A percentile compares a stretch with the other conserved stretches of the same genome.
Evolutionary conservation across 129 eudicot genomes (phyloP).

Genomic region (Ambrosia artemisiifolia): DNA sequence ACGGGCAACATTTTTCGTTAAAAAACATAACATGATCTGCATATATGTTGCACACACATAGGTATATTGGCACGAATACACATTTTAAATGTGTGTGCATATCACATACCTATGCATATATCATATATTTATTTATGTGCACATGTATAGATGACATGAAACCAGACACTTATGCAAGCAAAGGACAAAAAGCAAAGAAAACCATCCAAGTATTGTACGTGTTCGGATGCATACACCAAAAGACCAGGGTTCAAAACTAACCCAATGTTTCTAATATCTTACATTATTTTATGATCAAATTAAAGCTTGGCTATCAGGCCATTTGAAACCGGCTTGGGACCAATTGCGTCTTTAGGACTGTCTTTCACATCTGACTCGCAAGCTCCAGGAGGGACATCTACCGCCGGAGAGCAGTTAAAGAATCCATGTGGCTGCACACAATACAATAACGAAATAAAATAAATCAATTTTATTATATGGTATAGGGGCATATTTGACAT

Average conservation of each 20-base stretch:
- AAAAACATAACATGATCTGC: too few species aligned
- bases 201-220: neutral
- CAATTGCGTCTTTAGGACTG: neutral
- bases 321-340: conserved; percentile 45
- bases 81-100: too few species aligned
- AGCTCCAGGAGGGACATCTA: conserved; percentile 82
- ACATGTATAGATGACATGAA: neutral
- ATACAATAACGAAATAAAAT: neutral
- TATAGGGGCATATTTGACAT: neutral
- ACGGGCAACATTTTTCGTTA: too few species aligned
- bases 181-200: neutral
- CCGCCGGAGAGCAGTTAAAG: conserved; percentile 93
- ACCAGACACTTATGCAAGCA: neutral
- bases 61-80: too few species aligned
- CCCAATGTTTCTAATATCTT: neutral
- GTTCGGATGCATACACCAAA: neutral
- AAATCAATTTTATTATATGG: neutral
- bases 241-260: neutral
- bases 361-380: conserved; percentile 73
- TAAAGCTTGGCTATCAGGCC: conserved; percentile 71
- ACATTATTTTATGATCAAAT: neutral
- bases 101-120: too few species aligned
- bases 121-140: neutral
- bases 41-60: too few species aligned
- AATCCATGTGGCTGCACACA: conserved; percentile 87